A percentile compares a stretch with the other conserved stretches of the same genome.
These are phyloP conservation scores for Poteriospumella lacustris DNA, from an alignment of 108 stramenopile genomes.

Conservation along the genomic window DNA sequence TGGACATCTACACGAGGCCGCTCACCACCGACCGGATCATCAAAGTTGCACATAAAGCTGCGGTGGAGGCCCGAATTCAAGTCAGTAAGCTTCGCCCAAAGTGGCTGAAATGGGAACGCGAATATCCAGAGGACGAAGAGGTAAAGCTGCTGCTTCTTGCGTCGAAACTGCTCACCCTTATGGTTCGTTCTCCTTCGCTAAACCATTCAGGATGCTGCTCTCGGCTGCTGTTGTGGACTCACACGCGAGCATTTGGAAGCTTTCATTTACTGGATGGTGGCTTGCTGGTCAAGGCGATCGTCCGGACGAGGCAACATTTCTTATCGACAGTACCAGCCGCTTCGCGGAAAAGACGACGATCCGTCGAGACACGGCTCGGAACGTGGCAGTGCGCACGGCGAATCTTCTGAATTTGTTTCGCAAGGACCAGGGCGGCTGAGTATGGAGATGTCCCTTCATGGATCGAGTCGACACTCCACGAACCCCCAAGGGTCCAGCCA, in stretches of 20 bases:
- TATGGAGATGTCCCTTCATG: too few species aligned
- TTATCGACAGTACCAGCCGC: not conserved
- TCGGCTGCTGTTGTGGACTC: slow-evolving; percentile 16
- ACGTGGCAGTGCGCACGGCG: not conserved
- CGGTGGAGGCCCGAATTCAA: not conserved
- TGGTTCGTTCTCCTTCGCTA: too few species aligned
- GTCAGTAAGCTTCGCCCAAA: not conserved
- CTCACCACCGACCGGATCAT: not conserved
- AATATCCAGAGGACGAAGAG: not conserved
- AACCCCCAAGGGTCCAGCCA: not conserved
- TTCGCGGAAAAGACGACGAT: not conserved
- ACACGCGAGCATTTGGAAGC: slow-evolving; percentile 18
- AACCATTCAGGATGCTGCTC: too few species aligned
- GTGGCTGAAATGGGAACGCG: slow-evolving; percentile 14
- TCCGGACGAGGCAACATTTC: not conserved
- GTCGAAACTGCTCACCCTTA: too few species aligned
- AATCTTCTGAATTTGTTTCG: too few species aligned
- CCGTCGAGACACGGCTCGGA: not conserved
- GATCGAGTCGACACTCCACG: not conserved
- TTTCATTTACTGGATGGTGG: slow-evolving; percentile 2
- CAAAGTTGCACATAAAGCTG: not conserved
- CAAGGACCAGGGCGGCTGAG: too few species aligned
- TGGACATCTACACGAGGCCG: not conserved
- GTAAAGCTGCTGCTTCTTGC: too few species aligned
- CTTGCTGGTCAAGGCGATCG: not conserved